A percentile compares a stretch with the other conserved stretches of the same genome.
phyloP scores from a whole-genome alignment of 352 stramenopile species.

The Globisporangium sylvaticum region DNA sequence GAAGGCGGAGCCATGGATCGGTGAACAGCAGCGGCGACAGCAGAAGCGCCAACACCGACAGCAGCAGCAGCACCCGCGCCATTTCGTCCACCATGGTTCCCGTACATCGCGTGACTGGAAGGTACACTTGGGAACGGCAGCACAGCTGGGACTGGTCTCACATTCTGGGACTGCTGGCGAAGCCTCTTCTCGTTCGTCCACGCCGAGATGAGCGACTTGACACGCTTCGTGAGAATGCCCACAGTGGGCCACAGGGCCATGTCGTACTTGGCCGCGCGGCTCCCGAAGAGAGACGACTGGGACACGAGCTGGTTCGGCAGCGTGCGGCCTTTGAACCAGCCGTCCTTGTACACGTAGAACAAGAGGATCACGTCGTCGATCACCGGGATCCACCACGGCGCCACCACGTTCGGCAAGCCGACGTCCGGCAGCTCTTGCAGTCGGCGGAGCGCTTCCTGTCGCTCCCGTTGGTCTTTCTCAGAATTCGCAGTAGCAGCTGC shows the following conservation, averaged over 20 bases:
- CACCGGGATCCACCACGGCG: constrained; percentile 74
- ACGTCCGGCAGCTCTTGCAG: constrained; percentile 42
- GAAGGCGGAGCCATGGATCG: neutral
- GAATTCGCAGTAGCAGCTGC: neutral
- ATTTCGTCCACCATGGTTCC: neutral
- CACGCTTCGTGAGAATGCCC: constrained; percentile 43
- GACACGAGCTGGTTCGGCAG: constrained; percentile 35
- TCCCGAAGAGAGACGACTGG: constrained; percentile 51
- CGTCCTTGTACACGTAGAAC: constrained; percentile 59
- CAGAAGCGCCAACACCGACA: neutral
- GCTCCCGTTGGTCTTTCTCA: constrained; percentile 19
- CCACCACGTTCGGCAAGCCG: constrained; percentile 25
- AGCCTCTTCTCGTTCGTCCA: constrained; percentile 38
- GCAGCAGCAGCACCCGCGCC: neutral
- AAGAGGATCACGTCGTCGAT: constrained; percentile 76
- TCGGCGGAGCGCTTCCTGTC: constrained; percentile 33
- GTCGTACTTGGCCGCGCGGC: constrained; percentile 28
- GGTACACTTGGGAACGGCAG: neutral
- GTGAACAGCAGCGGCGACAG: neutral
- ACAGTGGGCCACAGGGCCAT: constrained; percentile 43
- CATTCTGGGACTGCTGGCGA: neutral
- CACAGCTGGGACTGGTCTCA: neutral
- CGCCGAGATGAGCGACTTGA: constrained; percentile 42
- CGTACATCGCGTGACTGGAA: neutral
- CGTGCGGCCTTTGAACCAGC: constrained; percentile 59